Conservation (phyloP, 352 stramenopile species). For the Globisporangium sylvaticum region DNA sequence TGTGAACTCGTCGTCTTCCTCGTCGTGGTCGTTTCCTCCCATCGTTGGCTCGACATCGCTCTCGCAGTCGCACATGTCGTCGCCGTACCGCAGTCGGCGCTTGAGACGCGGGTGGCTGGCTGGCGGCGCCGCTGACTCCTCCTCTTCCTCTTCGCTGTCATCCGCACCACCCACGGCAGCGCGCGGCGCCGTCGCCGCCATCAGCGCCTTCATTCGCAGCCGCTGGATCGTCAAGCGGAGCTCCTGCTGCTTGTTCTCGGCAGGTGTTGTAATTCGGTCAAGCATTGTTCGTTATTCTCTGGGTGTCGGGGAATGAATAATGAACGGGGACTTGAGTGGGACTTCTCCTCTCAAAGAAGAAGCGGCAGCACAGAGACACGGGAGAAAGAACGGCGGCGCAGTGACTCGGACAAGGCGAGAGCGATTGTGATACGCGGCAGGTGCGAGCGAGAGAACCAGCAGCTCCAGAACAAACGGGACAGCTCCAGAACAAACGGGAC, state of each 20-base stretch:
- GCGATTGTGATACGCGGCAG: constrained; percentile 5
- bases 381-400: not conserved
- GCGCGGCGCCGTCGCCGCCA: not conserved
- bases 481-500: not conserved
- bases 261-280: not conserved
- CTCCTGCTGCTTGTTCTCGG: constrained; percentile 1
- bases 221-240: constrained; percentile 6
- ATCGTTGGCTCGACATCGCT: not conserved
- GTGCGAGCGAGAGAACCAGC: not conserved
- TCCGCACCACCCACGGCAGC: not conserved
- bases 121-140: not conserved
- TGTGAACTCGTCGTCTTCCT: constrained; percentile 3
- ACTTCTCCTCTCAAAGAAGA: not conserved
- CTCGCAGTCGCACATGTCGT: constrained; percentile 5
- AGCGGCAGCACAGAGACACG: not conserved
- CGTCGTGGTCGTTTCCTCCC: not conserved
- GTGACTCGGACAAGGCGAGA: constrained; percentile 1
- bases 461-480: not conserved
- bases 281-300: not conserved
- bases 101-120: not conserved
- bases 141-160: not conserved
- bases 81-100: constrained; percentile 1
- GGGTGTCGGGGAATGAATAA: constrained; percentile 1
- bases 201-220: constrained; percentile 7
- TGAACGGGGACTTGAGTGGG: not conserved